phyloP scores from a whole-genome alignment of 2,329 filamentous ascomycete species.

The Sordariomycetes sp. region DNA sequence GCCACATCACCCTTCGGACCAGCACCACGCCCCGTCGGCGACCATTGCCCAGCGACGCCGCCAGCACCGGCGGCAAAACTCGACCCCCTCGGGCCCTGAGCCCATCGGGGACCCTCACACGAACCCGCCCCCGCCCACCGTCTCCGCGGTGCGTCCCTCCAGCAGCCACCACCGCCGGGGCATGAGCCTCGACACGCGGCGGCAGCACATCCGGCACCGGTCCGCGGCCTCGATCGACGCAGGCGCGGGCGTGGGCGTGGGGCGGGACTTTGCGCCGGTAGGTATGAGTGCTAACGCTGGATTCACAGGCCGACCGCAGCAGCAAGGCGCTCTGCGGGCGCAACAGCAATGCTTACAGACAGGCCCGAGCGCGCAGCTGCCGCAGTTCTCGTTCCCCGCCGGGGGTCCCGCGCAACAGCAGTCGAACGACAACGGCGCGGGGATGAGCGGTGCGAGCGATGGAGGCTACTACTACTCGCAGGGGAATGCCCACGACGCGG shows the following conservation, averaged over 20 bases:
- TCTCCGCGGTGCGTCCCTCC: constrained; percentile 20
- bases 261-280: constrained; percentile 20
- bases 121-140: constrained; percentile 41
- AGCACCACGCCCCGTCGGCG: constrained; percentile 1
- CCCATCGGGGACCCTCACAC: constrained; percentile 43
- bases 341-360: constrained; percentile 69
- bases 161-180: constrained; percentile 58
- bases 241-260: constrained; percentile 15
- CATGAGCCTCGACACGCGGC: constrained; percentile 67
- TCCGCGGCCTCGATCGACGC: constrained; percentile 9
- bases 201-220: constrained; percentile 33
- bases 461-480: constrained; percentile 19
- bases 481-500: constrained; percentile 38
- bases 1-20: constrained; percentile 52
- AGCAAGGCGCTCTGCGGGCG: constrained; percentile 68
- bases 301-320: constrained; percentile 40
- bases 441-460: constrained; percentile 13
- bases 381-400: constrained; percentile 10
- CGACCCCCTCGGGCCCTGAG: constrained; percentile 64
- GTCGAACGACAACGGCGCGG: constrained; percentile 14
- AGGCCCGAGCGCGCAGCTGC: constrained; percentile 50
- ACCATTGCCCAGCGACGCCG: constrained; percentile 7
- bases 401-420: constrained; percentile 10
- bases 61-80: constrained; percentile 67
- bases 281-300: constrained; percentile 41